Percentiles rank a stretch among this genome's conserved stretches.
These are phyloP conservation scores for Colletotrichum tropicale DNA, from an alignment of 2,329 filamentous ascomycete genomes.

Conservation along the genomic window DNA sequence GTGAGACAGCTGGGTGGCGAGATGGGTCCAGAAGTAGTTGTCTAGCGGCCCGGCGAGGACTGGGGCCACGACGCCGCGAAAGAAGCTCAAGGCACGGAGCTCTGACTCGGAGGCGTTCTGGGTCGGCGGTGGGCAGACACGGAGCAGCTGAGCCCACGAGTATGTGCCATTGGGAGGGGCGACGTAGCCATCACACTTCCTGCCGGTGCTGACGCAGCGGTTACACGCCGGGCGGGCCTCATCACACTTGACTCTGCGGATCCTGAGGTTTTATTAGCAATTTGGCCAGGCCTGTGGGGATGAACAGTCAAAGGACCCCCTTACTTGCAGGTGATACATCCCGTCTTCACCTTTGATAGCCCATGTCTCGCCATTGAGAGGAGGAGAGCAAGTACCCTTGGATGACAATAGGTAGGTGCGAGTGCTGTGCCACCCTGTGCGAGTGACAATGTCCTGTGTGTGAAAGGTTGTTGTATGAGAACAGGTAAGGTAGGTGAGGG, in stretches of 20 bases:
- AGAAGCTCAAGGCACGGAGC: slow-evolving; percentile 39
- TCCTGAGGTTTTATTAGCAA: slow-evolving; percentile 15
- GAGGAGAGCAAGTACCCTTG: not conserved
- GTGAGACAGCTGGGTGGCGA: slow-evolving; percentile 39
- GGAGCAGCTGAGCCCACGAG: slow-evolving; percentile 40
- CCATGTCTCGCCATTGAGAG: not conserved
- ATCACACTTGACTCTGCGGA: slow-evolving; percentile 36
- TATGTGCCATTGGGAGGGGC: slow-evolving; percentile 8
- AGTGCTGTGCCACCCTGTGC: not conserved
- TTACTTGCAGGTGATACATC: slow-evolving; percentile 29
- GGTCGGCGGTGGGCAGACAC: slow-evolving; percentile 24
- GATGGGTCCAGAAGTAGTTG: slow-evolving; percentile 44
- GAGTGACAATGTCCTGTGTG: not conserved
- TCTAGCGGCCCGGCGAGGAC: slow-evolving; percentile 38
- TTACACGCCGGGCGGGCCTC: slow-evolving; percentile 31
- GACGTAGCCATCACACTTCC: slow-evolving; percentile 36
- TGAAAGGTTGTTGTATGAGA: not conserved
- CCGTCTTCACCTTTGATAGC: slow-evolving; percentile 24
- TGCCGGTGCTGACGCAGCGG: slow-evolving; percentile 28
- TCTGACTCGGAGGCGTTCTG: slow-evolving; percentile 27
- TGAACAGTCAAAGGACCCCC: not conserved
- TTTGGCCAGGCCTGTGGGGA: not conserved
- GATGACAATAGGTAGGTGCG: not conserved
- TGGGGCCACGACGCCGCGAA: slow-evolving; percentile 39
- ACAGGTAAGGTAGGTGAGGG: not conserved